phyloP scores from a whole-genome alignment of 2,329 filamentous ascomycete species.

The Fusarium ambrosium region DNA sequence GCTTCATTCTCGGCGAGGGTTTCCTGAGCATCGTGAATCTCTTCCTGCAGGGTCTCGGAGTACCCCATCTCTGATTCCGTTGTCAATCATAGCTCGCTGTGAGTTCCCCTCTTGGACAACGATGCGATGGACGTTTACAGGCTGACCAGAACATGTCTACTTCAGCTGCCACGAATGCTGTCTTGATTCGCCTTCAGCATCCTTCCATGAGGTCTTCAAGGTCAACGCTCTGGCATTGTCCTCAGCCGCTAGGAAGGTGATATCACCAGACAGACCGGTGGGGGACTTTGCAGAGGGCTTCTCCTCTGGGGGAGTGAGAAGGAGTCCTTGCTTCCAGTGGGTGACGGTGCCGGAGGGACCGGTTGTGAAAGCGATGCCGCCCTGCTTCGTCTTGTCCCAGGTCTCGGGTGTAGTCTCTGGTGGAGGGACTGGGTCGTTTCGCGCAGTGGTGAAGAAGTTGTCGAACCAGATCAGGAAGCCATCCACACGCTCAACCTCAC shows the following conservation, averaged over 20 bases:
- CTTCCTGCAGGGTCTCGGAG: slow-evolving; percentile 79
- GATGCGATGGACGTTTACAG: background rate
- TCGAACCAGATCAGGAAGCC: slow-evolving; percentile 96
- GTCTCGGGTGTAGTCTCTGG: slow-evolving; percentile 70
- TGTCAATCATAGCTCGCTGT: background rate
- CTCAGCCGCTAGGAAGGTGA: slow-evolving; percentile 78
- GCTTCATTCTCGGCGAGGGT: slow-evolving; percentile 92
- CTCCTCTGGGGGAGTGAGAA: slow-evolving; percentile 75
- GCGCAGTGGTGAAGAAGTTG: slow-evolving; percentile 83
- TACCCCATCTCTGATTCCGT: slow-evolving; percentile 75
- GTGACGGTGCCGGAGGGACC: slow-evolving; percentile 82
- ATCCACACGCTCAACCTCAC: slow-evolving; percentile 79
- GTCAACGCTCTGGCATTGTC: slow-evolving; percentile 78
- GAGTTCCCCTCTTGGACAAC: background rate
- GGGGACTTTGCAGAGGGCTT: slow-evolving; percentile 61
- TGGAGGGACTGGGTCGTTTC: slow-evolving; percentile 63
- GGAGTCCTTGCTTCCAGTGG: slow-evolving; percentile 90
- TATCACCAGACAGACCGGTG: slow-evolving; percentile 72
- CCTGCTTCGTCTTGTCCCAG: slow-evolving; percentile 69
- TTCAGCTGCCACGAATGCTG: slow-evolving; percentile 66
- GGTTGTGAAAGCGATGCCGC: slow-evolving; percentile 88
- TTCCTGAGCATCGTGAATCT: slow-evolving; percentile 93
- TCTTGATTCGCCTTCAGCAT: slow-evolving; percentile 56
- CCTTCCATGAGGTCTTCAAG: slow-evolving; percentile 74
- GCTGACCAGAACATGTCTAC: slow-evolving; percentile 43